Percentiles rank a stretch among this genome's conserved stretches.
phyloP scores from a whole-genome alignment of 257 asterid genomes.

The Nicotiana paniculata region DNA sequence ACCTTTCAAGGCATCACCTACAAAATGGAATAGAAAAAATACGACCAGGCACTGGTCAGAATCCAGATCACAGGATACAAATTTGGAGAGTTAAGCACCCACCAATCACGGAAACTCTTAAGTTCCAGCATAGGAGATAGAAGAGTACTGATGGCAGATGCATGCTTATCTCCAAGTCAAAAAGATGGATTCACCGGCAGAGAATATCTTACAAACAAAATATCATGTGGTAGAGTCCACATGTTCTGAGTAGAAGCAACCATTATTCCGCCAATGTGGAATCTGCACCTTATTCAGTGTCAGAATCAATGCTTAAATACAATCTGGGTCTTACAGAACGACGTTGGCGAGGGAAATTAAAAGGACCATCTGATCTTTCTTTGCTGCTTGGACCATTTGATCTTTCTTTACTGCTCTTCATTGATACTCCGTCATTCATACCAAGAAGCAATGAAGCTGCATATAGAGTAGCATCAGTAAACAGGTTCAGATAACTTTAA shows the following conservation, averaged over 20 bases:
- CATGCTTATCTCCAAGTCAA: not conserved
- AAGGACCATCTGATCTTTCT: conserved; percentile 74
- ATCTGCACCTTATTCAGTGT: conserved; percentile 45
- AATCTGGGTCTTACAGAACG: conserved; percentile 90
- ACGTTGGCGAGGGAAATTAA: conserved; percentile 70
- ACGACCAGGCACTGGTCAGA: not conserved
- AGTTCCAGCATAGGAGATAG: conserved; percentile 11
- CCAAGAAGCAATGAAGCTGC: conserved; percentile 69
- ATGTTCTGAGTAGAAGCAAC: not conserved
- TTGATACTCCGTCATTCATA: conserved; percentile 39
- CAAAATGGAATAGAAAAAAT: not conserved
- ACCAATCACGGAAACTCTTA: conserved; percentile 25
- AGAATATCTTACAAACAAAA: conserved; percentile 9
- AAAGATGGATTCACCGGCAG: not conserved
- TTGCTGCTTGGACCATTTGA: conserved; percentile 63
- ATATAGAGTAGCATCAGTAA: conserved; percentile 3
- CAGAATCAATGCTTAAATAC: conserved; percentile 59
- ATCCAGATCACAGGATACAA: conserved; percentile 1
- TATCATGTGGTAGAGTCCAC: conserved; percentile 13
- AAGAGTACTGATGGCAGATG: conserved; percentile 8
- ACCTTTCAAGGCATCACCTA: not conserved
- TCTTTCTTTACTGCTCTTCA: conserved; percentile 56
- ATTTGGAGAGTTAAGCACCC: not conserved
- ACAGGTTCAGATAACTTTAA: not conserved
- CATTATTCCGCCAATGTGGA: not conserved